Percentiles rank a stretch among this genome's conserved stretches.
Conservation (phyloP, 2,329 filamentous ascomycete species). For the Chaetomium sp. region DNA sequence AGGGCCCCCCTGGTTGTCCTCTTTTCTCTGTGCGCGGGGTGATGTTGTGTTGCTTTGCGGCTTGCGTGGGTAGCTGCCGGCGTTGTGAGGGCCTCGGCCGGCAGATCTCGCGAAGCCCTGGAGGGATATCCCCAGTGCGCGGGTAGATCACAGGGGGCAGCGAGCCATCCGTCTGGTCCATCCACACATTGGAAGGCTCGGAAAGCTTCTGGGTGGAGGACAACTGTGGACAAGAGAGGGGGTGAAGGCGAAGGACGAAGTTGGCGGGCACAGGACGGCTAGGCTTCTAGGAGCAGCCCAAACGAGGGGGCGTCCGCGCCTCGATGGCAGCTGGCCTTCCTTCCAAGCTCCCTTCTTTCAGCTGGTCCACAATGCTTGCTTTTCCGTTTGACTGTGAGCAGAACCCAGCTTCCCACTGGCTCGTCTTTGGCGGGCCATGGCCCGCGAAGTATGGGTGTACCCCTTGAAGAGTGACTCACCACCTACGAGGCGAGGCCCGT, state of each 20-base stretch:
- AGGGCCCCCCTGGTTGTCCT: background rate
- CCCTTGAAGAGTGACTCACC: too few relatives aligned
- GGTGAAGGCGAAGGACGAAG: too few relatives aligned
- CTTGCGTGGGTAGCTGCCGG: background rate
- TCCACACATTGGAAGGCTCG: too few relatives aligned
- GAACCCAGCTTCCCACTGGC: background rate
- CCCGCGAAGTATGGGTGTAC: too few relatives aligned
- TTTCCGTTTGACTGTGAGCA: constrained; percentile 1
- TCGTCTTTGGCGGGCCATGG: too few relatives aligned
- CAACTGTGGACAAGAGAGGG: too few relatives aligned
- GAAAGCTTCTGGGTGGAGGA: too few relatives aligned
- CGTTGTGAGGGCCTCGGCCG: background rate
- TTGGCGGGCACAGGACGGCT: too few relatives aligned
- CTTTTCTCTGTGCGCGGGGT: background rate
- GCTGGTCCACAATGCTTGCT: background rate
- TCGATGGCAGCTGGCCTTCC: background rate
- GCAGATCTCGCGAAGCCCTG: background rate
- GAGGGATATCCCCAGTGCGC: background rate
- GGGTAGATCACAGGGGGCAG: background rate
- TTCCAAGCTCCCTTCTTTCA: background rate
- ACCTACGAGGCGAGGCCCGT: too few relatives aligned
- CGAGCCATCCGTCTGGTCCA: too few relatives aligned
- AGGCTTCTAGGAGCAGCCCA: too few relatives aligned
- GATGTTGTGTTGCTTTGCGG: background rate
- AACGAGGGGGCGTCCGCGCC: too few relatives aligned